Conservation (phyloP, 2,329 filamentous ascomycete genomes). For the Leptographium procerum region DNA sequence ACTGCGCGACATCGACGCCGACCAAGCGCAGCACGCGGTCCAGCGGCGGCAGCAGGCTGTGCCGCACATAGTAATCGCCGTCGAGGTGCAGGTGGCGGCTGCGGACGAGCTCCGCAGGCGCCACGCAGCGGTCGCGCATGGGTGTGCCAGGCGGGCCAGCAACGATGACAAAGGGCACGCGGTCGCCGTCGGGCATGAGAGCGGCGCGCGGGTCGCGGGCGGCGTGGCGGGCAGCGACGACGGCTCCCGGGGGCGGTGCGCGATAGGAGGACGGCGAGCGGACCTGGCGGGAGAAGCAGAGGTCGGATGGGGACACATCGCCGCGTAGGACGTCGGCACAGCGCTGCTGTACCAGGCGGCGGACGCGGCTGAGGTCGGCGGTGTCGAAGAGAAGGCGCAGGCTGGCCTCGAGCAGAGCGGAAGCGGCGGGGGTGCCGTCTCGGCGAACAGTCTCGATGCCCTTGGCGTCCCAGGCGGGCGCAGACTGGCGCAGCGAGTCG, state of each 20-base stretch:
- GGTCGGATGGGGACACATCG: conserved; percentile 81
- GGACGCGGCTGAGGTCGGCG: conserved; percentile 77
- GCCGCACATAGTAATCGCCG: conserved; percentile 91
- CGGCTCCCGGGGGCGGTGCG: conserved; percentile 70
- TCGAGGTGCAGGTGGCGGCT: conserved; percentile 70
- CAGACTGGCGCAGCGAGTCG: conserved; percentile 61
- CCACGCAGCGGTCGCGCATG: conserved; percentile 80
- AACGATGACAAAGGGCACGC: conserved; percentile 88
- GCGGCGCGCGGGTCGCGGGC: conserved; percentile 74
- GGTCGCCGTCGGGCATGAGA: conserved; percentile 90
- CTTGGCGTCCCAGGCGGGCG: conserved; percentile 92
- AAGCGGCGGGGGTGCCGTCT: conserved; percentile 88
- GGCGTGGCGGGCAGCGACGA: conserved; percentile 81
- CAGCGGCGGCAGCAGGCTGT: conserved; percentile 88
- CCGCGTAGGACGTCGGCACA: conserved; percentile 90
- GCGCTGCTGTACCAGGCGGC: conserved; percentile 56
- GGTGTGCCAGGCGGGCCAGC: conserved; percentile 77
- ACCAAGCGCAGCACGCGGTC: conserved; percentile 91
- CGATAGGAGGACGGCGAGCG: conserved; percentile 80
- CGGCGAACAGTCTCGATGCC: conserved; percentile 95
- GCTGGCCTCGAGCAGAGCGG: conserved; percentile 91
- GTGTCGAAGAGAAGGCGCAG: conserved; percentile 84
- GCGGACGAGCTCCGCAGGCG: conserved; percentile 66
- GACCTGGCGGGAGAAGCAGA: conserved; percentile 78
- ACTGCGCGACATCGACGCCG: conserved; percentile 77